Percentiles rank a stretch among this genome's conserved stretches.
Conservation (phyloP, 345 rosid species). For the Garcia nutans region DNA sequence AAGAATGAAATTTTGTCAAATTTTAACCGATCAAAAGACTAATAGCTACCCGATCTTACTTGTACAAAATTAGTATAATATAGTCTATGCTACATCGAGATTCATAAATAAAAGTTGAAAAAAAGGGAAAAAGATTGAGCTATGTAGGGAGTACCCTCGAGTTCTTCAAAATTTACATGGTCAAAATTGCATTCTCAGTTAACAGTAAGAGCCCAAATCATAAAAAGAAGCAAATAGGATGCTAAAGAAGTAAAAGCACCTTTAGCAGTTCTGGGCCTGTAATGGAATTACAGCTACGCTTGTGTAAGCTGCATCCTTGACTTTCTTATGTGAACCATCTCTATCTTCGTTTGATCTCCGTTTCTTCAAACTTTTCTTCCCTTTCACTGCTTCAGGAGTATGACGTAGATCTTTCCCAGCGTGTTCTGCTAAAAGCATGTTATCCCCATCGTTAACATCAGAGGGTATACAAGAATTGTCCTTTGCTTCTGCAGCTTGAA, state of each 20-base stretch:
- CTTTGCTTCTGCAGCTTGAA: constrained; percentile 17
- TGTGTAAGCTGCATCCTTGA: constrained; percentile 36
- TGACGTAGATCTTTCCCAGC: constrained; percentile 25
- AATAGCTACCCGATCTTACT: not conserved
- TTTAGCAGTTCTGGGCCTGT: constrained; percentile 26
- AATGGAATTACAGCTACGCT: constrained; percentile 35
- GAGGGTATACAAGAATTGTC: constrained; percentile 5
- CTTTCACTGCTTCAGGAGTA: constrained; percentile 26
- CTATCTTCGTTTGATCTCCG: constrained; percentile 54
- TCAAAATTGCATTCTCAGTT: not conserved
- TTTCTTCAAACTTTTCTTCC: constrained; percentile 47
- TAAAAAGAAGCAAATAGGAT: not conserved
- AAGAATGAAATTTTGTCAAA: too few relatives aligned
- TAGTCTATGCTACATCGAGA: not conserved
- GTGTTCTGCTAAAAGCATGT: not conserved
- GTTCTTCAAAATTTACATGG: not conserved
- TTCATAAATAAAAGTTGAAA: not conserved
- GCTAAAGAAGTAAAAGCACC: not conserved
- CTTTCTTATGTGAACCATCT: constrained; percentile 58
- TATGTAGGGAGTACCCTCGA: not conserved
- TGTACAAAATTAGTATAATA: not conserved
- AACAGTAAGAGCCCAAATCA: not conserved
- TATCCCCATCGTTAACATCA: constrained; percentile 14
- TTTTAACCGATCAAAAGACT: not conserved
- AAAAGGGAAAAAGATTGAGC: too few relatives aligned